These are phyloP conservation scores for Lactarius vividus DNA, from an alignment of 768 basidiomycete genomes.

Conservation along the genomic window DNA sequence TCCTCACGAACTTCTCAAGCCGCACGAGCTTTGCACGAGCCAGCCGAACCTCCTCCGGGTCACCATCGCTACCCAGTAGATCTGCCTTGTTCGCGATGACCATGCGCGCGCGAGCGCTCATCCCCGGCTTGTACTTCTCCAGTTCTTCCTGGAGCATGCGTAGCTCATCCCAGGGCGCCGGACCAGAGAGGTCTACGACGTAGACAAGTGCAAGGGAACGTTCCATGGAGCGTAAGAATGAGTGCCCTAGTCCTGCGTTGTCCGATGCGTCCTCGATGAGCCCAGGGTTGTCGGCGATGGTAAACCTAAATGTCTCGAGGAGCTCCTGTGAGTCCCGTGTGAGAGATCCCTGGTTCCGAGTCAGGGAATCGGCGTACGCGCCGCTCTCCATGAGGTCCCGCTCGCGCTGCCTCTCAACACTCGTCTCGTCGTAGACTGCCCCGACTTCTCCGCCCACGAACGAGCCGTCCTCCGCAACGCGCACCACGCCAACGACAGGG, in stretches of 20 bases:
- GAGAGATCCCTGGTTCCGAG: conserved; percentile 44
- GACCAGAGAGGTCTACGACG: conserved; percentile 81
- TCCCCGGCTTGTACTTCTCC: conserved; percentile 73
- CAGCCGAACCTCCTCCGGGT: conserved; percentile 43
- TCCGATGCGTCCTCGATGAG: conserved; percentile 81
- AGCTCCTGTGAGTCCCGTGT: conserved; percentile 28
- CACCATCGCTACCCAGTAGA: conserved; percentile 51
- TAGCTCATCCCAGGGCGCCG: conserved; percentile 77
- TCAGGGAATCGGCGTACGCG: conserved; percentile 48
- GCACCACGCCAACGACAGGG: conserved; percentile 88
- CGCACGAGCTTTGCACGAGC: conserved; percentile 55
- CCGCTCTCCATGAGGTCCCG: conserved; percentile 49
- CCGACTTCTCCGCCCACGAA: conserved; percentile 60
- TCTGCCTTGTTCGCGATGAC: conserved; percentile 97
- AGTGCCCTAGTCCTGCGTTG: conserved; percentile 90
- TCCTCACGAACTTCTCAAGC: conserved; percentile 56
- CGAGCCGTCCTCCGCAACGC: conserved; percentile 74
- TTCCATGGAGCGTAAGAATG: conserved; percentile 91
- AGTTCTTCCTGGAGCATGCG: conserved; percentile 73
- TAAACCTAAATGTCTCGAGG: conserved; percentile 80
- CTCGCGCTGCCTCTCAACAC: conserved; percentile 48
- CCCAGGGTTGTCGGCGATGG: conserved; percentile 96
- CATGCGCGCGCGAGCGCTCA: conserved; percentile 72
- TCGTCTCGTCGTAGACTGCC: conserved; percentile 64
- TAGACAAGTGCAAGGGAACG: conserved; percentile 87